Conservation (phyloP, 2,329 filamentous ascomycete species). For the Fusarium marasasianum region DNA sequence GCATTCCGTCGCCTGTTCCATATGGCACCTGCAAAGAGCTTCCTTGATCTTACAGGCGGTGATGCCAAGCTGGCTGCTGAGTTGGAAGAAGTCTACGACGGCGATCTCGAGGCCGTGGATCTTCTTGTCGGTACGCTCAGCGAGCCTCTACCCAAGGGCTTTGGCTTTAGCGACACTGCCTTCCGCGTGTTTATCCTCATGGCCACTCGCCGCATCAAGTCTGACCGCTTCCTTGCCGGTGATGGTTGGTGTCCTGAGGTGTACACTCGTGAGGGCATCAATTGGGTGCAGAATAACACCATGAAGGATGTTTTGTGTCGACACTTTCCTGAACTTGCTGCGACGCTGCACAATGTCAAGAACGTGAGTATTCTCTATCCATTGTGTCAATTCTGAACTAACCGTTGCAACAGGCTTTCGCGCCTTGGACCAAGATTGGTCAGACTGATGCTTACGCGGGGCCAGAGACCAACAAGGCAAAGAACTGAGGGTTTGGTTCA, state of each 20-base stretch:
- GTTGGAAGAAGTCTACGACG: conserved; percentile 2
- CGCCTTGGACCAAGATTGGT: conserved; percentile 23
- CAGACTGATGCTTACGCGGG: conserved; percentile 10
- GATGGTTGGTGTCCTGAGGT: conserved; percentile 28
- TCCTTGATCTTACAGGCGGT: conserved; percentile 11
- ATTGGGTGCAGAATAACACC: conserved; percentile 24
- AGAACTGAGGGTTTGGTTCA: not conserved
- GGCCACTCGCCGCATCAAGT: conserved; percentile 22
- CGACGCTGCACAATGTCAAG: not conserved
- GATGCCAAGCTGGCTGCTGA: conserved; percentile 13
- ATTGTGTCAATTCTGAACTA: rapidly evolving
- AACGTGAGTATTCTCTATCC: not conserved
- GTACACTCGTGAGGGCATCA: conserved; percentile 16
- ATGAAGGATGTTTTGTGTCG: conserved; percentile 27
- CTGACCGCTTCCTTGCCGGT: conserved; percentile 18
- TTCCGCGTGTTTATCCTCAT: conserved; percentile 28
- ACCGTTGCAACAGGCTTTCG: conserved; percentile 2
- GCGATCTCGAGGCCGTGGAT: conserved; percentile 4
- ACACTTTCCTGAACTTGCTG: conserved; percentile 26
- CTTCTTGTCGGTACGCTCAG: conserved; percentile 17
- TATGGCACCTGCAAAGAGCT: conserved; percentile 10
- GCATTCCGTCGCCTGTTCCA: conserved; percentile 20
- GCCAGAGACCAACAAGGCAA: conserved; percentile 15
- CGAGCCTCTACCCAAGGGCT: conserved; percentile 6
- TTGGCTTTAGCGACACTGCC: conserved; percentile 21